Conservation (phyloP, 2,329 filamentous ascomycete species). For the Fusarium sp. region DNA sequence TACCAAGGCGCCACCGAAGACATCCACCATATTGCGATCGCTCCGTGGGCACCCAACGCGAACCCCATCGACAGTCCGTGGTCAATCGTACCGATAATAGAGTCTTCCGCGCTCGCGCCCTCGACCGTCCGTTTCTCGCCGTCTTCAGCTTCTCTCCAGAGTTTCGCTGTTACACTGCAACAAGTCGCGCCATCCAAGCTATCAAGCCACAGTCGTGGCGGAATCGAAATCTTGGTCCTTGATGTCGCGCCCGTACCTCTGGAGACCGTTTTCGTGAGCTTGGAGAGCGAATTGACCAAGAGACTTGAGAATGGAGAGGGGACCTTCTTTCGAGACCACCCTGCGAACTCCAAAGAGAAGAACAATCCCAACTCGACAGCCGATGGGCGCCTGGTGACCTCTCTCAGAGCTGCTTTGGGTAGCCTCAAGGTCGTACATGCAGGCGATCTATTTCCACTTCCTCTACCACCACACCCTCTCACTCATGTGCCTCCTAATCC, state of each 20-base stretch:
- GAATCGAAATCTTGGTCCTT: slow-evolving; percentile 86
- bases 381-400: slow-evolving; percentile 71
- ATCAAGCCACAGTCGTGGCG: slow-evolving; percentile 76
- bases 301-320: slow-evolving; percentile 86
- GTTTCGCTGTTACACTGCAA: slow-evolving; percentile 80
- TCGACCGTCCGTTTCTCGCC: slow-evolving; percentile 86
- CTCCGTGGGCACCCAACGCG: slow-evolving; percentile 76
- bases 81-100: slow-evolving; percentile 84
- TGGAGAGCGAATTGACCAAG: slow-evolving; percentile 84
- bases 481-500: slow-evolving; percentile 87
- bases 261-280: slow-evolving; percentile 86
- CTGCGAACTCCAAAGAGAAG: slow-evolving; percentile 57
- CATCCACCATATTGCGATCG: slow-evolving; percentile 76
- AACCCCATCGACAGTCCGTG: slow-evolving; percentile 76
- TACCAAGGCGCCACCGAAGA: slow-evolving; percentile 50
- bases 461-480: slow-evolving; percentile 85
- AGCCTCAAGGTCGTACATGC: slow-evolving; percentile 82
- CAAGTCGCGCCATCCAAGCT: slow-evolving; percentile 81
- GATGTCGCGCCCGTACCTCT: slow-evolving; percentile 84
- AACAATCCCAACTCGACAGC: slow-evolving; percentile 55
- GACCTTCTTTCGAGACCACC: slow-evolving; percentile 79
- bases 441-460: slow-evolving; percentile 83
- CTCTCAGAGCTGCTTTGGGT: slow-evolving; percentile 80
- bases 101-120: slow-evolving; percentile 74
- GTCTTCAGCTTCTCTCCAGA: slow-evolving; percentile 79